Percentiles rank a stretch among this genome's conserved stretches.
These are phyloP conservation scores for Magnaporthales sp. DNA, from an alignment of 2,329 filamentous ascomycete genomes.

Conservation along the genomic window DNA sequence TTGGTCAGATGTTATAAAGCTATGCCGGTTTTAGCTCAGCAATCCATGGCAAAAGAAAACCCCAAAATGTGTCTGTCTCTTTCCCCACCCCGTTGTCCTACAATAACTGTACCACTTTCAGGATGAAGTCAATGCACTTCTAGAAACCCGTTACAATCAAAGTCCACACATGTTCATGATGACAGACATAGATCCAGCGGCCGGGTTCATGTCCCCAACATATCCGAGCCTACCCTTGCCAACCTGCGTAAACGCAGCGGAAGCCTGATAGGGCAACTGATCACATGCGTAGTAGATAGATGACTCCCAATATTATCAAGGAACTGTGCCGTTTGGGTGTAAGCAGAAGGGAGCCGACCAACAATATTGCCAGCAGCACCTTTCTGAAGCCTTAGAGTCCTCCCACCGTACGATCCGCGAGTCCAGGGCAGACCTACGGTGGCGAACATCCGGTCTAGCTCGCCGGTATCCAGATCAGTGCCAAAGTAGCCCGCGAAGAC, in stretches of 20 bases:
- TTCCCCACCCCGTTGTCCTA: too few relatives aligned
- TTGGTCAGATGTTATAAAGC: too few relatives aligned
- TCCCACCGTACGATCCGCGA: constrained; percentile 10
- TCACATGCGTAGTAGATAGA: constrained; percentile 15
- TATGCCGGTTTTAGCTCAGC: too few relatives aligned
- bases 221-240: constrained; percentile 18
- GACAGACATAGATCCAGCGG: constrained; percentile 11
- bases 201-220: constrained; percentile 20
- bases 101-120: not conserved
- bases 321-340: constrained; percentile 18
- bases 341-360: constrained; percentile 11
- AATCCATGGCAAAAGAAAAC: too few relatives aligned
- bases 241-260: constrained; percentile 14
- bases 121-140: not conserved
- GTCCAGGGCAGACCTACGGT: constrained; percentile 18
- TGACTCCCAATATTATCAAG: constrained; percentile 11
- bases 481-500: constrained; percentile 13
- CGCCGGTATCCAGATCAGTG: constrained; percentile 10
- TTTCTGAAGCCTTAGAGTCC: constrained; percentile 11
- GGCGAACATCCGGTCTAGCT: constrained; percentile 16
- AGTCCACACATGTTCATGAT: constrained; percentile 21
- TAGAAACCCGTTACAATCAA: not conserved
- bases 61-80: too few relatives aligned
- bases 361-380: constrained; percentile 8
- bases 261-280: not conserved